Percentiles rank a stretch among this genome's conserved stretches.
Conservation (phyloP, 2,329 filamentous ascomycete species). For the Blastomyces emzantsi region DNA sequence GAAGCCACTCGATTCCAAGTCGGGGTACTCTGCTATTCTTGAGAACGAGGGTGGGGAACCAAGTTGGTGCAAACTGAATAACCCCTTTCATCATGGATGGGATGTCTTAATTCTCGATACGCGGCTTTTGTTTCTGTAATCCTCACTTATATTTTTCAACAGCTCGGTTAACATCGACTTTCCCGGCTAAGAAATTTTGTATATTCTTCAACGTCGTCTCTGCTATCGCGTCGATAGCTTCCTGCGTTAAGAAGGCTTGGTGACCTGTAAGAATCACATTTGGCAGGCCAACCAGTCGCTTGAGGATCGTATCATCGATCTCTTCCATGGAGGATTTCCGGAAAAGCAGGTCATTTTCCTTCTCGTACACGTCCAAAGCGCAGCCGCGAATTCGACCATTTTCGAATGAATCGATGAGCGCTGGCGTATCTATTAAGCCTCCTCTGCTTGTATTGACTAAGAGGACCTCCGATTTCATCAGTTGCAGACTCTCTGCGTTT, state of each 20-base stretch:
- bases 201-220: slow-evolving; percentile 52
- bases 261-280: slow-evolving; percentile 60
- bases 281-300: slow-evolving; percentile 58
- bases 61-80: no score
- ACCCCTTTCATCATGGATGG: no score
- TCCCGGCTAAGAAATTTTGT: slow-evolving; percentile 22
- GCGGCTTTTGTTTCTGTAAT: no score
- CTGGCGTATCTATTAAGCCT: slow-evolving; percentile 52
- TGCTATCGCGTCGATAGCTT: slow-evolving; percentile 57
- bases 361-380: slow-evolving; percentile 61
- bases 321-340: slow-evolving; percentile 56
- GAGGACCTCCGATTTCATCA: slow-evolving; percentile 53
- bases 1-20: no score
- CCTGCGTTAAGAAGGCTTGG: slow-evolving; percentile 60
- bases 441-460: slow-evolving; percentile 62
- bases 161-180: slow-evolving; percentile 3
- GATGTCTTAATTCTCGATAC: no score
- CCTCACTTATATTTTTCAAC: slow-evolving; percentile 9
- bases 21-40: no score
- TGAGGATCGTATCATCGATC: slow-evolving; percentile 57
- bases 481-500: slow-evolving; percentile 43
- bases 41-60: no score
- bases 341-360: slow-evolving; percentile 53
- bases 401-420: slow-evolving; percentile 55
- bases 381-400: slow-evolving; percentile 50